Evolutionary conservation across 2,329 filamentous ascomycete species (phyloP), one percentile per base, ranked within the genome.

Genomic region (Claviceps cyperi): DNA sequence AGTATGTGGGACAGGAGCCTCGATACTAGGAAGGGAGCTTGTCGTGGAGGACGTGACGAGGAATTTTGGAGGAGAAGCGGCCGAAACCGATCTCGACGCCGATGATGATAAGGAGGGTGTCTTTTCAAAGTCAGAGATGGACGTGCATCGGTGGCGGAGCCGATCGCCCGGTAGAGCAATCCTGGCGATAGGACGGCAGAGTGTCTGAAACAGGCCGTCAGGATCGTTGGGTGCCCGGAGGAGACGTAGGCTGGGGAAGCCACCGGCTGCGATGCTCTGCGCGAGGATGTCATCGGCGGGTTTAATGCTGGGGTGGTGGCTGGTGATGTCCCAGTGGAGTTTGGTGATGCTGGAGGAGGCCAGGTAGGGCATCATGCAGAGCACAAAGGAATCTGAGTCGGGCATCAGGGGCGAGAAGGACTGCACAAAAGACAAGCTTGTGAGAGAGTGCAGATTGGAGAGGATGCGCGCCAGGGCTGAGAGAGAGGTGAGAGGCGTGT

Each of bases 211-310:
- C 7, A 77, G 57, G 24, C 84, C 85, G 5, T 85, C 76, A 1
- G 82, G 76, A 55, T 90, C 85, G 51, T 78, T 78, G 1, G 83
- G 85, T 0, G 78, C 71, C 49, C 84, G 77, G 17, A 89, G 65
- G 1, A 61, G 67, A 9, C 67, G 69, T 9, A 90, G 71, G 0
- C 66, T 62, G 0, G 85, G 84, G 58, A 90, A 86, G 0, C 78
- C 79, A 4, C 68, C 67, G 1, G 75, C 72, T 5, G 65, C 64
- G 55, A 89, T 84, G 57, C 79, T 80, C 51, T 71, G 70, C 1
- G 82, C 78, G 7, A 89, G 70, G 45, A 84, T 77, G 5, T 73
- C 70, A 47, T 84, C 81, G 1, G 82, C 78, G 4, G 65, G 58
- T 46, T 69, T 73, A 45, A 67, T 62, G 21, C 64, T 60, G 17